Evolutionary conservation across 2,329 filamentous ascomycete species (phyloP).

Genomic region (Calonectria pseudoturangicola): DNA sequence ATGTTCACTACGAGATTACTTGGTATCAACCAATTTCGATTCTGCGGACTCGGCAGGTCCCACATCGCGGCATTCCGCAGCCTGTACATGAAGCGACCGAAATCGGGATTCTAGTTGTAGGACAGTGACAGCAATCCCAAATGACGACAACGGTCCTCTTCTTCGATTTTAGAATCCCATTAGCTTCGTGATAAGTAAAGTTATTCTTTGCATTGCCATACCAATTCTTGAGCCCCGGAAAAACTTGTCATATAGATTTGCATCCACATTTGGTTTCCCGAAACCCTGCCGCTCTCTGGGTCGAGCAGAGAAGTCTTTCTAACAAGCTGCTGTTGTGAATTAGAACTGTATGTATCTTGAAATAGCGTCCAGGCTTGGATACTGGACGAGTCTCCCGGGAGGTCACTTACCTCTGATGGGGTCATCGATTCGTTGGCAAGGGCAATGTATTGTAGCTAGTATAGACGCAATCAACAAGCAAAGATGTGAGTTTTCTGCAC

Average conservation of each 20-base stretch:
- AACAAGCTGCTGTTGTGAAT: too few species aligned
- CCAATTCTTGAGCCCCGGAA: neutral
- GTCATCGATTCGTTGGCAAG: too few species aligned
- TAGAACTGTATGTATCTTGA: too few species aligned
- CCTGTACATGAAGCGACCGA: neutral
- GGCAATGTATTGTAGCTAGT: neutral
- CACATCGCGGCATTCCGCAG: neutral
- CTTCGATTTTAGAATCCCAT: neutral
- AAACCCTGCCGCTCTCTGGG: too few species aligned
- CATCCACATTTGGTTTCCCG: too few species aligned
- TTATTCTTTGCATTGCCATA: neutral
- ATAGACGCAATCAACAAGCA: neutral
- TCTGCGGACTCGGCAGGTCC: neutral
- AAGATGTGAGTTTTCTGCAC: neutral
- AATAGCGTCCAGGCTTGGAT: neutral
- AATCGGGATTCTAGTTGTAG: neutral
- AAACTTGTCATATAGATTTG: neutral
- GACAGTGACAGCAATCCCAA: conserved; percentile 23
- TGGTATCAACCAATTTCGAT: neutral
- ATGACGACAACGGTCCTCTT: neutral
- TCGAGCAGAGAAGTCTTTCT: too few species aligned
- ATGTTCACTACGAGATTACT: neutral
- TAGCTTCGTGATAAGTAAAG: neutral
- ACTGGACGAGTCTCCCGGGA: neutral
- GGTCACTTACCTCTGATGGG: neutral